These are phyloP conservation scores for Pichia deserticola DNA, from an alignment of 805 yeast genomes.

Conservation along the genomic window DNA sequence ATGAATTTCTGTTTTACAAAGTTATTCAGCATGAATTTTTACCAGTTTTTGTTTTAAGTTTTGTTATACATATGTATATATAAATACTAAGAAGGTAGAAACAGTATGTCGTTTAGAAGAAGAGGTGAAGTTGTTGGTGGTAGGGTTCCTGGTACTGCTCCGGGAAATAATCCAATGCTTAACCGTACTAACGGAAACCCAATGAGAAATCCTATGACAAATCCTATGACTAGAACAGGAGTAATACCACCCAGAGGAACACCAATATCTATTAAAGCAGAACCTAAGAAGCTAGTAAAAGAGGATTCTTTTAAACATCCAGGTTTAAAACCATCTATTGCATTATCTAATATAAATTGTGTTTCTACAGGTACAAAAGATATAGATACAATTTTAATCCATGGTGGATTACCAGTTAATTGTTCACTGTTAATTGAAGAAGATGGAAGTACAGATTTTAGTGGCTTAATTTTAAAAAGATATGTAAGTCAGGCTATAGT, in stretches of 20 bases:
- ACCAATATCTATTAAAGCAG: not conserved
- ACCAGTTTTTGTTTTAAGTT: too few species aligned
- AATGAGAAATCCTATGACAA: not conserved
- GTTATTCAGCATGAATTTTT: too few species aligned
- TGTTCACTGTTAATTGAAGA: slow-evolving; percentile 67
- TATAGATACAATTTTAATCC: slow-evolving; percentile 66
- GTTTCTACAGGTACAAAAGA: slow-evolving; percentile 76
- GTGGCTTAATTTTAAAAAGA: slow-evolving; percentile 57
- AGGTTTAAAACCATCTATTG: slow-evolving; percentile 67
- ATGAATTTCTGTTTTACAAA: not conserved
- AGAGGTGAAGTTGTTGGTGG: slow-evolving; percentile 42
- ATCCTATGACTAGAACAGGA: not conserved
- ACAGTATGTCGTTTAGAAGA: slow-evolving; percentile 49
- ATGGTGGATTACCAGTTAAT: slow-evolving; percentile 83
- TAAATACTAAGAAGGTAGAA: not conserved
- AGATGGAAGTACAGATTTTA: slow-evolving; percentile 81
- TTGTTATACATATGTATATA: too few species aligned
- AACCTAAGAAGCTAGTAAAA: not conserved
- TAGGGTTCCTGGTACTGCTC: not conserved
- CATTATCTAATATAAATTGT: slow-evolving; percentile 61
- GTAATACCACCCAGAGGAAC: not conserved
- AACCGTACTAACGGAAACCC: slow-evolving; percentile 6
- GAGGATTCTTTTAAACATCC: slow-evolving; percentile 31
- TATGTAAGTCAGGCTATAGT: slow-evolving; percentile 73
- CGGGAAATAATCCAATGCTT: slow-evolving; percentile 4